Evolutionary conservation across 345 rosid genomes (phyloP).

Genomic region (Psidium guajava): DNA sequence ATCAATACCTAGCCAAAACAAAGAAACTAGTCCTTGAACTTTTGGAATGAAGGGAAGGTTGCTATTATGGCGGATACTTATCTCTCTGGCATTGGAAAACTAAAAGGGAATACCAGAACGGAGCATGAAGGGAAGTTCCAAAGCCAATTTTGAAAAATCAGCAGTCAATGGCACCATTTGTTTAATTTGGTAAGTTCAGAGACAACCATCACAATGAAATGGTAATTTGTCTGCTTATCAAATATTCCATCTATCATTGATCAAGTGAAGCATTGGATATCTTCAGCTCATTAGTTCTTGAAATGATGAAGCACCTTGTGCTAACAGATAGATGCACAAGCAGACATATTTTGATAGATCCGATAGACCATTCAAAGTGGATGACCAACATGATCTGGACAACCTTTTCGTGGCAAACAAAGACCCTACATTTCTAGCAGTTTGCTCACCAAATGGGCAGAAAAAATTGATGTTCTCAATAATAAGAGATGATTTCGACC

Average conservation of each 20-base stretch:
- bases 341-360: background rate
- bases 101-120: background rate
- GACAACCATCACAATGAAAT: background rate
- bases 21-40: background rate
- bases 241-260: background rate
- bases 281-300: background rate
- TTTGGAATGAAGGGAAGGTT: background rate
- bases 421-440: background rate
- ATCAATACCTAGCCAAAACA: conserved; percentile 47
- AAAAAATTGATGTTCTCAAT: background rate
- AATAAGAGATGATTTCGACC: background rate
- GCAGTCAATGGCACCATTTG: background rate
- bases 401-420: background rate
- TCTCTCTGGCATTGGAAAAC: background rate
- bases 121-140: background rate
- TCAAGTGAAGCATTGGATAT: background rate
- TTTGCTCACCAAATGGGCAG: background rate
- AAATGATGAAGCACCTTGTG: background rate
- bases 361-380: background rate
- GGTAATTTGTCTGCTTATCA: background rate
- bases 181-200: background rate
- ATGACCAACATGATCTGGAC: background rate
- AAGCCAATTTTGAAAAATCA: background rate
- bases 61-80: background rate
- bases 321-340: background rate